Base-by-base conservation (phyloP, 257 asterid species). In the Ilex asprella region DNA sequence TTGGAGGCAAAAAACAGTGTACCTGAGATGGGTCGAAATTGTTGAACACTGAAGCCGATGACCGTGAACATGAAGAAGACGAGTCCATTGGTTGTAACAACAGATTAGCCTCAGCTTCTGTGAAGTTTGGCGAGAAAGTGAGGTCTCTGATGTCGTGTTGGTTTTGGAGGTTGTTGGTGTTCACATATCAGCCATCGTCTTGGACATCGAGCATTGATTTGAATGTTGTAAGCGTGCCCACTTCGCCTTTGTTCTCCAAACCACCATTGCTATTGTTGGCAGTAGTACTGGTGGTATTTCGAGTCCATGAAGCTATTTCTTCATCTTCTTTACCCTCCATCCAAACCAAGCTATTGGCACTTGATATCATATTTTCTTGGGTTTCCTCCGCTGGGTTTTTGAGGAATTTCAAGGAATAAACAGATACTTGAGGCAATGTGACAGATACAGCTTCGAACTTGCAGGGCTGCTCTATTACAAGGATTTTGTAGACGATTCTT, bases 21-120 rank as follows among this genome's bases (percentile, higher is more conserved):
- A 69, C 75, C 79, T 79, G 95, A 51, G 72, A 44, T 43, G 82
- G 78, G 51, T 86, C 89, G 0, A 83, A 76, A 53, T 35, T 35
- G 41, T 4, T 8, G 41, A 35, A 35, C 41, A 14, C 52, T 10
- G n/a, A 46, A 10, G 52, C 52, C 3, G 13, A 2, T 46, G 52
- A 46, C 6, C 0, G 2, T 10, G 52, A 46, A 46, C 13, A 46
- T 10, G 52, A 46, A 46, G 52, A 46, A 14, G 52, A 46, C 14
- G 52, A 46, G 14, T 46, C 52, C 52, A 46, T 10, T 7, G 11
- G 52, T 14, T 46, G 52, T 2, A 46, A 10, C 52, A 46, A 11
- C 3, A 46, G 52, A 14, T 46, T 14, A 10, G 52, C 10, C 3
- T 10, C 52, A 3, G 52, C 8, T 35, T 35, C 41, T 35, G 41